Conservation (phyloP, 257 asterid species). For the Mitragyna speciosa region DNA sequence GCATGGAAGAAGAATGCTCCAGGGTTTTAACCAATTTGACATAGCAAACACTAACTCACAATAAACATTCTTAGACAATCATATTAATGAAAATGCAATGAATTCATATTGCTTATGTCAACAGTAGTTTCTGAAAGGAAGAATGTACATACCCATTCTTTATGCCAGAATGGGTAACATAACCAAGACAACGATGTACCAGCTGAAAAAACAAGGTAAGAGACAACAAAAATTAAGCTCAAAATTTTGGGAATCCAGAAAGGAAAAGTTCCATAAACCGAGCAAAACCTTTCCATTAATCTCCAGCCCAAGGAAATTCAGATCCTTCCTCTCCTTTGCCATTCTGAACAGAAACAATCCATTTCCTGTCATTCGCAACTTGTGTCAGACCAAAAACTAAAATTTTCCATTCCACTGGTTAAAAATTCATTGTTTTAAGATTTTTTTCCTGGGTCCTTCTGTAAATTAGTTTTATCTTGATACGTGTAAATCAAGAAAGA, state of each 20-base stretch:
- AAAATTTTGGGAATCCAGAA: slow-evolving; percentile 16
- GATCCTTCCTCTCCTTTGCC: slow-evolving; percentile 62
- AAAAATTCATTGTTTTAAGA: background rate
- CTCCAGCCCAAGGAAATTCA: slow-evolving; percentile 92
- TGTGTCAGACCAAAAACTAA: slow-evolving; percentile 10
- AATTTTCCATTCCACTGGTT: background rate
- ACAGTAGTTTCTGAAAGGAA: slow-evolving; percentile 8
- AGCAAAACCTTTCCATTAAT: slow-evolving; percentile 66
- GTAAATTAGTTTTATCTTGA: too few relatives aligned
- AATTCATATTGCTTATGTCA: too few relatives aligned
- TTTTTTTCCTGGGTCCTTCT: background rate
- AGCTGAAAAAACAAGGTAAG: slow-evolving; percentile 52
- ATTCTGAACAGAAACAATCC: slow-evolving; percentile 81
- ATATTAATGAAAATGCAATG: background rate
- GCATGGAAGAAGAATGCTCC: background rate
- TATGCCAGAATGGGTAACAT: slow-evolving; percentile 42
- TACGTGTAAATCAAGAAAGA: background rate
- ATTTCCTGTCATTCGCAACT: slow-evolving; percentile 58
- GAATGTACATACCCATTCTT: slow-evolving; percentile 56
- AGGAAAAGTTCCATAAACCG: slow-evolving; percentile 19
- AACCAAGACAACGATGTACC: slow-evolving; percentile 62
- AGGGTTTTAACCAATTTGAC: background rate
- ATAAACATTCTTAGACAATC: background rate
- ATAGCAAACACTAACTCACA: background rate
- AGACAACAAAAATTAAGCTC: slow-evolving; percentile 26